phyloP scores from a whole-genome alignment of 2,329 filamentous ascomycete genomes.

The Capronia epimyces region DNA sequence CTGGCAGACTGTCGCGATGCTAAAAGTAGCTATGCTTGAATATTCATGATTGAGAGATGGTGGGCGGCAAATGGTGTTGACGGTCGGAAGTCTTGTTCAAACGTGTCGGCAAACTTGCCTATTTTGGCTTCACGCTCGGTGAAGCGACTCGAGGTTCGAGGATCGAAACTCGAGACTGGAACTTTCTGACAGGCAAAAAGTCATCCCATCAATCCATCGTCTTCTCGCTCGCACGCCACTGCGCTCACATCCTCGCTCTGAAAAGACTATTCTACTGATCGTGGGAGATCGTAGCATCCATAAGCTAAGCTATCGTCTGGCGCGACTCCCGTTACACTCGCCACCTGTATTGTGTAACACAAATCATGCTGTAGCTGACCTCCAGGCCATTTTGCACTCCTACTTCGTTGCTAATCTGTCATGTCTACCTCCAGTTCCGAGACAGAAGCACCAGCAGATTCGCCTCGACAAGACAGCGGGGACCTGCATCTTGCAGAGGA shows the following conservation, averaged over 20 bases:
- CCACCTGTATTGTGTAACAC: constrained; percentile 19
- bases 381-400: constrained; percentile 27
- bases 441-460: constrained; percentile 10
- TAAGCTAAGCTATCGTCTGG: not conserved
- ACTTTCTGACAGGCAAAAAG: not conserved
- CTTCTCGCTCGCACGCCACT: not conserved
- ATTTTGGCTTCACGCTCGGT: not conserved
- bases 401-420: constrained; percentile 28
- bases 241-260: not conserved
- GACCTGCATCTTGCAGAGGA: constrained; percentile 9
- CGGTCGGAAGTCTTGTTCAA: too few relatives aligned
- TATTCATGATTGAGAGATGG: too few relatives aligned
- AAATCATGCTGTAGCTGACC: constrained; percentile 30
- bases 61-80: too few relatives aligned
- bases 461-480: constrained; percentile 4
- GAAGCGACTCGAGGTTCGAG: not conserved
- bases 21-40: too few relatives aligned
- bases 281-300: not conserved
- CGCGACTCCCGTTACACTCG: constrained; percentile 15
- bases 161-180: not conserved
- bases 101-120: not conserved
- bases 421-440: constrained; percentile 27
- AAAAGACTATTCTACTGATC: not conserved
- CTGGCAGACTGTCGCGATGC: too few relatives aligned
- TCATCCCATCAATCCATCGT: not conserved